Conservation (phyloP, 176 grass and related monocot species). For the Cenchrus americanus region DNA sequence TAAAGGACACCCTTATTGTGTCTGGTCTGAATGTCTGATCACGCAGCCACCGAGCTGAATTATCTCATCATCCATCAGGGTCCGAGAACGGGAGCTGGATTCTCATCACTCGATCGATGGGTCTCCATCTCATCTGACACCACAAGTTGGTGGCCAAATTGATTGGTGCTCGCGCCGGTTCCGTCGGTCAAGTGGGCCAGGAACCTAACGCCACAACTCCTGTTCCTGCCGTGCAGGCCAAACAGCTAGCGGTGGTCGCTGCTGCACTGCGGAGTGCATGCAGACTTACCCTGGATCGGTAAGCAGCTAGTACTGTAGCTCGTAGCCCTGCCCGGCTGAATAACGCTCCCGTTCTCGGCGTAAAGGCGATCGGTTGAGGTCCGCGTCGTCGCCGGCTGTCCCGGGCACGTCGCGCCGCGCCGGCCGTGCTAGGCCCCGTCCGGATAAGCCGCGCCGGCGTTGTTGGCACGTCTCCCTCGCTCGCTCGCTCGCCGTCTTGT, state of each 20-base stretch:
- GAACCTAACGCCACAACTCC: not conserved
- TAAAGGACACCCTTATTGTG: not conserved
- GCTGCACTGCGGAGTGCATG: no score
- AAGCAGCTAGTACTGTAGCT: not conserved
- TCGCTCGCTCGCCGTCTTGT: not conserved
- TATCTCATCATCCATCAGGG: not conserved
- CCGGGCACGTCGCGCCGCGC: not conserved
- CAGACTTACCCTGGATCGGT: not conserved
- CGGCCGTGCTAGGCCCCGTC: slow-evolving; percentile 1
- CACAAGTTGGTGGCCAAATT: not conserved
- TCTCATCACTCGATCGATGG: not conserved
- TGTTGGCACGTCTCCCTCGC: slow-evolving; percentile 25
- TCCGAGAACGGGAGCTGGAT: not conserved
- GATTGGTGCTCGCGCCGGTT: not conserved
- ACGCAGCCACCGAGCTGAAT: not conserved
- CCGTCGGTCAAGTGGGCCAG: not conserved
- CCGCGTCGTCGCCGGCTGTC: not conserved
- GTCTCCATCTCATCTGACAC: not conserved
- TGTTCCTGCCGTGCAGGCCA: not conserved
- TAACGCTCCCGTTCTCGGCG: not conserved
- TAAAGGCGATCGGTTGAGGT: not conserved
- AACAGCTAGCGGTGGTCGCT: not conserved
- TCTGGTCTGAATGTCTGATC: not conserved
- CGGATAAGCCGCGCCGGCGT: slow-evolving; percentile 23
- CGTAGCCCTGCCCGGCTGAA: not conserved